Percentiles rank a stretch among this genome's conserved stretches.
These are phyloP conservation scores for Neodidymelliopsis sp. DNA, from an alignment of 2,329 filamentous ascomycete species.

Conservation along the genomic window DNA sequence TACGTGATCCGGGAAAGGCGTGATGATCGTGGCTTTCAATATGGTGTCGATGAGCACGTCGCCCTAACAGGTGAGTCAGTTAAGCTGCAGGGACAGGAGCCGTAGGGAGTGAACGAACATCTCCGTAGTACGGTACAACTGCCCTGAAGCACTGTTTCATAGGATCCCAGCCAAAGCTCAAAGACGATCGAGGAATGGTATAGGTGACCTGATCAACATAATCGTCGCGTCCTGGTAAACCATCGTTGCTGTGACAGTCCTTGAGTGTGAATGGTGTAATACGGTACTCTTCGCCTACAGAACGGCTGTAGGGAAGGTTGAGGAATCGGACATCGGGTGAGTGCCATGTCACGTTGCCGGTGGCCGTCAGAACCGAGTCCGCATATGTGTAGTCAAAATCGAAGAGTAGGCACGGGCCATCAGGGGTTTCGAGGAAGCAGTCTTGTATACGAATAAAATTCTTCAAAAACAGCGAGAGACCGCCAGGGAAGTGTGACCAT, in stretches of 20 bases:
- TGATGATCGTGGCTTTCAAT: slow-evolving; percentile 23
- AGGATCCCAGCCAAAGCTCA: slow-evolving; percentile 31
- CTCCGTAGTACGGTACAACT: slow-evolving; percentile 18
- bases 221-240: background rate
- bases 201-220: slow-evolving; percentile 21
- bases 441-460: slow-evolving; percentile 45
- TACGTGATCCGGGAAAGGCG: slow-evolving; percentile 35
- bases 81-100: too few species aligned
- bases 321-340: slow-evolving; percentile 29
- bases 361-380: slow-evolving; percentile 19
- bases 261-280: slow-evolving; percentile 25
- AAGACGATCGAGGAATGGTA: slow-evolving; percentile 13
- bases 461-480: slow-evolving; percentile 37
- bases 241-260: background rate
- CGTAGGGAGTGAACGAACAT: background rate
- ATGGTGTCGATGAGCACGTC: slow-evolving; percentile 16
- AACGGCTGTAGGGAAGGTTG: slow-evolving; percentile 19
- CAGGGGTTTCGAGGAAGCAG: slow-evolving; percentile 35
- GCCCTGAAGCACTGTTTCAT: slow-evolving; percentile 29
- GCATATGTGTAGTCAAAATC: slow-evolving; percentile 15
- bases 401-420: slow-evolving; percentile 25
- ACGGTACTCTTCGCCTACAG: slow-evolving; percentile 27
- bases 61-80: background rate
- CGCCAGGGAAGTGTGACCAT: slow-evolving; percentile 36
- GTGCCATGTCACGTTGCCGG: slow-evolving; percentile 32